A percentile compares a stretch with the other conserved stretches of the same genome.
These are phyloP conservation scores for Juglanconis oblonga DNA, from an alignment of 2,329 filamentous ascomycete genomes.

Conservation along the genomic window DNA sequence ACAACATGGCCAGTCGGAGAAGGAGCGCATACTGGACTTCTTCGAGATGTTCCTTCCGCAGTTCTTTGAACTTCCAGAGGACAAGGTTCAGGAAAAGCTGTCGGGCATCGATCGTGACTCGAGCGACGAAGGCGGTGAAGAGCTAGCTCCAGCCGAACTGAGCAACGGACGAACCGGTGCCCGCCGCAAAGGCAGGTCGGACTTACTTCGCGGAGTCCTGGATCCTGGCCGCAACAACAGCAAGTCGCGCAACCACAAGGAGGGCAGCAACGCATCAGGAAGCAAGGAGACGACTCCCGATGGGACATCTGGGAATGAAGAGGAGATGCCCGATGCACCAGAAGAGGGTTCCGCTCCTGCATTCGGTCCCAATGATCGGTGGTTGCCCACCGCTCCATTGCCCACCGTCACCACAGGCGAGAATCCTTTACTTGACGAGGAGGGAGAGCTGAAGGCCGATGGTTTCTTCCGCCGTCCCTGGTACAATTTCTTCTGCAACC, in stretches of 20 bases:
- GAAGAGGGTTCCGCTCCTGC: constrained; percentile 60
- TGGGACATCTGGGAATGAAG: constrained; percentile 71
- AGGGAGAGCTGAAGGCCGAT: constrained; percentile 68
- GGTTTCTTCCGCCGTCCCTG: constrained; percentile 76
- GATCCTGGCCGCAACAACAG: constrained; percentile 73
- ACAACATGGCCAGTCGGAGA: constrained; percentile 69
- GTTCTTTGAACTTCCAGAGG: constrained; percentile 74
- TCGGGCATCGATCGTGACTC: constrained; percentile 67
- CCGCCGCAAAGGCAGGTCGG: constrained; percentile 73
- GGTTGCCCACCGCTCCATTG: constrained; percentile 61
- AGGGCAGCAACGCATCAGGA: constrained; percentile 71
- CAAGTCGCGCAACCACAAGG: constrained; percentile 68
- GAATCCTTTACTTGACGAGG: constrained; percentile 55
- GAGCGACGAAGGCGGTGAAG: constrained; percentile 75
- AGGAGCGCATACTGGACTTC: constrained; percentile 71
- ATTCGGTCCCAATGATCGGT: constrained; percentile 55
- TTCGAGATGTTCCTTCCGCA: constrained; percentile 72
- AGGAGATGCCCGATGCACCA: constrained; percentile 64
- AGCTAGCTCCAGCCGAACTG: constrained; percentile 67
- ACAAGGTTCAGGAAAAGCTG: constrained; percentile 64
- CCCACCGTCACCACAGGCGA: constrained; percentile 51
- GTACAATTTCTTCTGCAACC: constrained; percentile 90
- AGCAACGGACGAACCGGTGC: constrained; percentile 62
- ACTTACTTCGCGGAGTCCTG: constrained; percentile 81
- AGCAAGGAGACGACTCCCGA: constrained; percentile 91